Conservation (phyloP, 495 filamentous ascomycete genomes). For the Penicillium turbatum region DNA sequence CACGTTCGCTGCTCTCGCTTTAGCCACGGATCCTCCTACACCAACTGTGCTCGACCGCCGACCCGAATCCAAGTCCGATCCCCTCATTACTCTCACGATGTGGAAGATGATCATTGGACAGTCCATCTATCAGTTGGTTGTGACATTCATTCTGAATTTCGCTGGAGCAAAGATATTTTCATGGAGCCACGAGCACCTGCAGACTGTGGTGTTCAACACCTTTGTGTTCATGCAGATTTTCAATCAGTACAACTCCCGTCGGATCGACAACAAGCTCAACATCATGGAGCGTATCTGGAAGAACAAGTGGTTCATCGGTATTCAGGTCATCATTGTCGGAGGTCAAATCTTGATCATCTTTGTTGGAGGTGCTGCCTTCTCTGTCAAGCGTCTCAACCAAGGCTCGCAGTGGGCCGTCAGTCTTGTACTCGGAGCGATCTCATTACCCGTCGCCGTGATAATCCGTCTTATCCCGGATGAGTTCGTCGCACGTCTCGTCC, state of each 20-base stretch:
- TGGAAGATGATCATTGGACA: conserved; percentile 95
- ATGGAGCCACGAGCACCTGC: conserved; percentile 46
- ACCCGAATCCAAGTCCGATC: conserved; percentile 71
- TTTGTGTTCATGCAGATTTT: conserved; percentile 97
- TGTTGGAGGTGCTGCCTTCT: conserved; percentile 69
- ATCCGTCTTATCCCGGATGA: conserved; percentile 74
- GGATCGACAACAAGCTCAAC: conserved; percentile 85
- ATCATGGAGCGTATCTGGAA: conserved; percentile 77
- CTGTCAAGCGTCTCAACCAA: conserved; percentile 51
- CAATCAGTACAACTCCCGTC: conserved; percentile 74
- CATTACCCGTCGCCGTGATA: conserved; percentile 65
- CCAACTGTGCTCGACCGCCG: conserved; percentile 64
- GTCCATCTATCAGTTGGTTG: conserved; percentile 74
- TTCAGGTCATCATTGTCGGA: conserved; percentile 77
- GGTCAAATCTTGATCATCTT: conserved; percentile 78
- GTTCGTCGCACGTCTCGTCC: conserved; percentile 51
- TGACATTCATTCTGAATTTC: conserved; percentile 75
- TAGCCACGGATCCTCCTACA: conserved; percentile 79
- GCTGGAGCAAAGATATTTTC: conserved; percentile 59
- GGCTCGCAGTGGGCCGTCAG: conserved; percentile 72
- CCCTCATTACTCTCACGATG: conserved; percentile 76
- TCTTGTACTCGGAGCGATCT: conserved; percentile 64
- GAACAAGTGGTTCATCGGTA: conserved; percentile 80
- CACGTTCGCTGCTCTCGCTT: conserved; percentile 89
- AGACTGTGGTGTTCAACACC: conserved; percentile 81